These are phyloP conservation scores for Citrus unshiu DNA, from an alignment of 345 rosid genomes.

Conservation along the genomic window DNA sequence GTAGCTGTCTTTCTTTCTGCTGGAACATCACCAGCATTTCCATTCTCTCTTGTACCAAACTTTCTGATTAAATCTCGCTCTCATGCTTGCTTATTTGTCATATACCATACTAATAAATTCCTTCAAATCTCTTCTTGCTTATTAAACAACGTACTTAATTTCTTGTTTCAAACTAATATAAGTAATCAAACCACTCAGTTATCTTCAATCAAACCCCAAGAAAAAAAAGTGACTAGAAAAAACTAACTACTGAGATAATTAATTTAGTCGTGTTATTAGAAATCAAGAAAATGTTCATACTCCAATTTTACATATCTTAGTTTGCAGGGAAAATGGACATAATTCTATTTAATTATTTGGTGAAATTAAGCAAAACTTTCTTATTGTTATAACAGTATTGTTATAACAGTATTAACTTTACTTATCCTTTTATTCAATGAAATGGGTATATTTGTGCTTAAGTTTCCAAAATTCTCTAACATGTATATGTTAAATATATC, in stretches of 20 bases:
- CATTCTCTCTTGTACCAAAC: conserved; percentile 58
- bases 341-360: too few species aligned
- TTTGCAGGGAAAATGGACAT: too few species aligned
- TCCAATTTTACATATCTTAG: too few species aligned
- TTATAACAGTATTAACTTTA: too few species aligned
- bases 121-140: conserved; percentile 37
- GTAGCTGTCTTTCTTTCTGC: conserved; percentile 61
- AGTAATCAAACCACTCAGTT: not conserved
- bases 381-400: too few species aligned
- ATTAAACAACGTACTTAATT: not conserved
- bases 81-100: conserved; percentile 39
- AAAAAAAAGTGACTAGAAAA: not conserved
- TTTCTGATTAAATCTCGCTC: conserved; percentile 76
- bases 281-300: too few species aligned
- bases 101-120: conserved; percentile 21
- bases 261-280: too few species aligned
- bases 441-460: too few species aligned
- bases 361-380: too few species aligned
- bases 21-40: conserved; percentile 56
- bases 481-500: too few species aligned
- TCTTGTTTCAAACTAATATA: not conserved
- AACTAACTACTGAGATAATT: not conserved
- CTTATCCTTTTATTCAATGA: too few species aligned
- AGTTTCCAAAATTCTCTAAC: too few species aligned
- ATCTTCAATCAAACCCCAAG: not conserved